Conservation (phyloP, 2,329 filamentous ascomycete genomes). For the Ascochyta clinopodiicola region DNA sequence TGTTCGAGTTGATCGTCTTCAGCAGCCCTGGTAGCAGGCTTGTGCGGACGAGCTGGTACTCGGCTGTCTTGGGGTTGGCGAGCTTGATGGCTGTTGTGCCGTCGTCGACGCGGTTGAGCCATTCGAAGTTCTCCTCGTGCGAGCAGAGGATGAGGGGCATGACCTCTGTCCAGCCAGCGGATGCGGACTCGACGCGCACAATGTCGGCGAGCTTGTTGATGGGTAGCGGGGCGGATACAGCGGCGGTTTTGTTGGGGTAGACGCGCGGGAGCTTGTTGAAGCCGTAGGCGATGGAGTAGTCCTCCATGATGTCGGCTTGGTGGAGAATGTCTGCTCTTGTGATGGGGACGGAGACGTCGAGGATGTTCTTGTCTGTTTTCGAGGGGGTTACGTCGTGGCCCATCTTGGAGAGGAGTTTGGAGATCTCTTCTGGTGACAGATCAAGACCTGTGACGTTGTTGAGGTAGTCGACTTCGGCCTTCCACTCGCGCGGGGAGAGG, state of each 20-base stretch:
- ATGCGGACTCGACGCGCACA: conserved; percentile 84
- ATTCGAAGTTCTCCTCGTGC: conserved; percentile 97
- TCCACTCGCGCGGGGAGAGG: conserved; percentile 75
- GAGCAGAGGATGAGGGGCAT: conserved; percentile 96
- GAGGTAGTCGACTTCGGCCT: conserved; percentile 90
- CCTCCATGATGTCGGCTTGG: conserved; percentile 98
- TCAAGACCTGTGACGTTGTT: conserved; percentile 88
- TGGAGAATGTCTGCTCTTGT: conserved; percentile 95
- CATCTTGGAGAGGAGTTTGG: conserved; percentile 86
- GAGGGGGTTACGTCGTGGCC: conserved; percentile 82
- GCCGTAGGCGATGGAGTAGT: conserved; percentile 93
- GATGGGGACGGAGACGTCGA: conserved; percentile 83
- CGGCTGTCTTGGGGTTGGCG: conserved; percentile 89
- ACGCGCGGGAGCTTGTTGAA: conserved; percentile 94
- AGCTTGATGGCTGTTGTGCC: conserved; percentile 82
- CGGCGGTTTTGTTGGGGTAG: conserved; percentile 84
- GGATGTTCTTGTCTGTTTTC: conserved; percentile 66
- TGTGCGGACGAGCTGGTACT: conserved; percentile 93
- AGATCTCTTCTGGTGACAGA: conserved; percentile 76
- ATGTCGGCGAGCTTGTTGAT: conserved; percentile 97
- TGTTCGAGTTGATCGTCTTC: conserved; percentile 94
- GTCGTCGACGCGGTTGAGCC: conserved; percentile 89
- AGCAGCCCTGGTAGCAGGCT: conserved; percentile 84
- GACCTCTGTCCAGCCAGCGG: conserved; percentile 95
- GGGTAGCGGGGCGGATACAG: conserved; percentile 82